A percentile compares a stretch with the other conserved stretches of the same genome.
phyloP scores from a whole-genome alignment of 2,329 filamentous ascomycete species.

The Cercospora nicotianae region DNA sequence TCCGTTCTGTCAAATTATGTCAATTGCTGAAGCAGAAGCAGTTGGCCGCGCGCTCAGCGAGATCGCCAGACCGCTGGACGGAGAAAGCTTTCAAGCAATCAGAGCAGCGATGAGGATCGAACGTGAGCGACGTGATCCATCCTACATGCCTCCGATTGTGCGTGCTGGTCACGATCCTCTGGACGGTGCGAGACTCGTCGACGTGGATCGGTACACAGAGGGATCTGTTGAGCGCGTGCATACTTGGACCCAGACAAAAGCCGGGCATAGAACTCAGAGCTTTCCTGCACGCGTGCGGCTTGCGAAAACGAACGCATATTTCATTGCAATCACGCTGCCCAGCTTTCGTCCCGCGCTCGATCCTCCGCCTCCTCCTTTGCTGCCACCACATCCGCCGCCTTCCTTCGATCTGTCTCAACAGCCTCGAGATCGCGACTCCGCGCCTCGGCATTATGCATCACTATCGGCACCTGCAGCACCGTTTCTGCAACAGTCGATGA shows the following conservation, averaged over 20 bases:
- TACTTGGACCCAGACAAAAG: slow-evolving; percentile 43
- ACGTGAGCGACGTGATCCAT: slow-evolving; percentile 49
- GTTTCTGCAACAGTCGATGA: slow-evolving; percentile 21
- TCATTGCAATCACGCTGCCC: slow-evolving; percentile 46
- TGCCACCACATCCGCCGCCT: not conserved
- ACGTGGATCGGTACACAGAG: slow-evolving; percentile 48
- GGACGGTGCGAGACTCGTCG: slow-evolving; percentile 43
- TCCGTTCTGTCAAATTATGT: slow-evolving; percentile 47
- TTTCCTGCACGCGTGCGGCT: slow-evolving; percentile 40
- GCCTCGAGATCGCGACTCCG: slow-evolving; percentile 15
- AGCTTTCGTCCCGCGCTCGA: slow-evolving; percentile 33
- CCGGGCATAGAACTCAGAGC: slow-evolving; percentile 37
- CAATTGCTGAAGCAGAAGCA: slow-evolving; percentile 40
- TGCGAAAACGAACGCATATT: slow-evolving; percentile 49
- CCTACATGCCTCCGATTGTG: slow-evolving; percentile 53
- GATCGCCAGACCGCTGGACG: slow-evolving; percentile 45
- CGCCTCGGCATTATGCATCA: slow-evolving; percentile 21
- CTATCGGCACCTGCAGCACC: slow-evolving; percentile 26
- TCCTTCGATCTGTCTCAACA: slow-evolving; percentile 14
- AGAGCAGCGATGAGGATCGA: slow-evolving; percentile 50
- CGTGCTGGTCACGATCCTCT: slow-evolving; percentile 47
- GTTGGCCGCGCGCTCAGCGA: slow-evolving; percentile 45
- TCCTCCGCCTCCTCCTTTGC: not conserved
- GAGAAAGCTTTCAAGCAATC: slow-evolving; percentile 46
- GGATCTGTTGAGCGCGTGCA: slow-evolving; percentile 46